Evolutionary conservation across 2,329 filamentous ascomycete genomes (phyloP).

Genomic region (Calonectria pseudoturangicola): DNA sequence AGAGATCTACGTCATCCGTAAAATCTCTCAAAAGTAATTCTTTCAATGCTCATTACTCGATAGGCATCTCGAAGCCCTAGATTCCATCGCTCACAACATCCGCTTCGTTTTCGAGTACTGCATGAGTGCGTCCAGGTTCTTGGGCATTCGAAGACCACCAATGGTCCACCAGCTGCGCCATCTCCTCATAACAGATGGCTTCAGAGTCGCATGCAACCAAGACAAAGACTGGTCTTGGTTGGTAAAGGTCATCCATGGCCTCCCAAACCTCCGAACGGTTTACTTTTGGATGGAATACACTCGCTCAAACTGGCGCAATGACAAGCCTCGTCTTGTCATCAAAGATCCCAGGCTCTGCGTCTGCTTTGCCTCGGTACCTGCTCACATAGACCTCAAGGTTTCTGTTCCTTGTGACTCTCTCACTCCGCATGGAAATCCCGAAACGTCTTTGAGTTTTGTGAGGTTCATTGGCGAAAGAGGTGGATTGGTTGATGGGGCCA

Average conservation of each 20-base stretch:
- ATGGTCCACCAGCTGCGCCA: neutral
- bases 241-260: neutral
- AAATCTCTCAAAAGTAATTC: neutral
- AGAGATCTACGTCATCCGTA: neutral
- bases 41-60: neutral
- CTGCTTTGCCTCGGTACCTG: neutral
- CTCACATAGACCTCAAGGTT: neutral
- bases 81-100: neutral
- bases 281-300: slow-evolving; percentile 12
- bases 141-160: neutral
- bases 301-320: slow-evolving; percentile 16
- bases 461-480: neutral
- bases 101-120: slow-evolving; percentile 5
- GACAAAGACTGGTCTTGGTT: neutral
- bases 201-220: neutral
- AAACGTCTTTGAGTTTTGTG: neutral
- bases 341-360: neutral
- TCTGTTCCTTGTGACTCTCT: neutral
- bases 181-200: neutral
- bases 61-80: neutral
- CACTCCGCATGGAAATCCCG: neutral
- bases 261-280: neutral
- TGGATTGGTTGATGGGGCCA: neutral
- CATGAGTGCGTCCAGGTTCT: neutral
- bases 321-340: neutral